These are phyloP conservation scores for Meyerozyma carpophila DNA, from an alignment of 1,139 yeast genomes.

Conservation along the genomic window DNA sequence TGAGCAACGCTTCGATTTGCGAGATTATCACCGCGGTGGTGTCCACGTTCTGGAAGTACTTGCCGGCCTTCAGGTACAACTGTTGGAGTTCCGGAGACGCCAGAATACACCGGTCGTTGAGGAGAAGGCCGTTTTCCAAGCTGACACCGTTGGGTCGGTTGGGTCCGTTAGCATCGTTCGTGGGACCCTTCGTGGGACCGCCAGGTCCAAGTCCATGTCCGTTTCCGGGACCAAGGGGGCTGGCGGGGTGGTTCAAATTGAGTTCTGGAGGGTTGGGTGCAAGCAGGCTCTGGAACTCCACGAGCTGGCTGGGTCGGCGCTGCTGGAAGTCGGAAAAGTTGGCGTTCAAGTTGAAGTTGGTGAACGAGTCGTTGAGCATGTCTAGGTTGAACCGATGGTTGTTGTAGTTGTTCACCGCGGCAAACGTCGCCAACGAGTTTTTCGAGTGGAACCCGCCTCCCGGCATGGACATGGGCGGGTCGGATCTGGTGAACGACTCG, in stretches of 20 bases:
- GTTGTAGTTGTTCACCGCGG: conserved; percentile 20
- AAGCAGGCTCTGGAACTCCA: conserved; percentile 21
- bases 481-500: conserved; percentile 45
- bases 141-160: conserved; percentile 18
- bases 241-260: not conserved
- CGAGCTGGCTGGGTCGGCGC: conserved; percentile 43
- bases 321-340: conserved; percentile 38
- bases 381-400: conserved; percentile 18
- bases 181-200: too few species aligned
- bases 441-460: not conserved
- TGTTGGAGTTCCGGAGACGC: conserved; percentile 47
- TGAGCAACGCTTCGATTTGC: conserved; percentile 28
- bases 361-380: conserved; percentile 30
- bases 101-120: conserved; percentile 46
- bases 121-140: conserved; percentile 52
- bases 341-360: conserved; percentile 30
- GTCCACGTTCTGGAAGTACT: conserved; percentile 42
- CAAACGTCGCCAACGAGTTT: conserved; percentile 17
- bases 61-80: conserved; percentile 37
- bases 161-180: not conserved
- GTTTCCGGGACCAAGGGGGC: not conserved
- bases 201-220: too few species aligned
- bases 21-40: conserved; percentile 28
- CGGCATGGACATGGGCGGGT: not conserved
- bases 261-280: conserved; percentile 4